Percentiles rank a stretch among this genome's conserved stretches.
Evolutionary conservation across 805 yeast species (phyloP).

Genomic region (Nakazawaea laoshanensis): DNA sequence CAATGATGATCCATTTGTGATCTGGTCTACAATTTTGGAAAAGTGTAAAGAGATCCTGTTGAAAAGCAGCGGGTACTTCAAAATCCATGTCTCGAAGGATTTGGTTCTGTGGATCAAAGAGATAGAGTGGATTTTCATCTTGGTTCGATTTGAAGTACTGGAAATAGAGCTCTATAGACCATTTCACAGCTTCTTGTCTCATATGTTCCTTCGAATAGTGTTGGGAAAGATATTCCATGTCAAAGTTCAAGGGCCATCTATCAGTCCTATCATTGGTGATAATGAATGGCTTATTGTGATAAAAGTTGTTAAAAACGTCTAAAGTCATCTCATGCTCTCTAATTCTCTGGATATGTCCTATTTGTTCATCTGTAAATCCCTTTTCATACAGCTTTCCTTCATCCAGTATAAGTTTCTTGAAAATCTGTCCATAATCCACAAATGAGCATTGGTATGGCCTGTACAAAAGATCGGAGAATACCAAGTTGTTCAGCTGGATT

Average conservation of each 20-base stretch:
- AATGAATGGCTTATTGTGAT: slow-evolving; percentile 59
- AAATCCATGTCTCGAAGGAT: slow-evolving; percentile 60
- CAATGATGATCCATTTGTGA: slow-evolving; percentile 86
- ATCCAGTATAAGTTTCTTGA: slow-evolving; percentile 37
- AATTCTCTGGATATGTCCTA: slow-evolving; percentile 42
- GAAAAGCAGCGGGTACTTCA: slow-evolving; percentile 42
- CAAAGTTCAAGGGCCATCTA: slow-evolving; percentile 51
- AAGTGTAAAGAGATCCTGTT: slow-evolving; percentile 53
- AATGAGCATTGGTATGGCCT: slow-evolving; percentile 80
- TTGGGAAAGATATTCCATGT: slow-evolving; percentile 27
- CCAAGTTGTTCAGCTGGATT: slow-evolving; percentile 34
- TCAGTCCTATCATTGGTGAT: slow-evolving; percentile 22
- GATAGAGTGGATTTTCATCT: slow-evolving; percentile 81
- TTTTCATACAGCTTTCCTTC: slow-evolving; percentile 25
- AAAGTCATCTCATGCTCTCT: slow-evolving; percentile 32
- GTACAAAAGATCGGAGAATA: slow-evolving; percentile 73
- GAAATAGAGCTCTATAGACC: slow-evolving; percentile 59
- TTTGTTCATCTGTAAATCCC: slow-evolving; percentile 11
- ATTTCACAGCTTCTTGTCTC: slow-evolving; percentile 79
- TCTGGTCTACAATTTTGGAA: slow-evolving; percentile 68
- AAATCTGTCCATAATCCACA: slow-evolving; percentile 45
- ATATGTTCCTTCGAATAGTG: slow-evolving; percentile 57
- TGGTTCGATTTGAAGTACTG: slow-evolving; percentile 51
- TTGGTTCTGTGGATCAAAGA: slow-evolving; percentile 73
- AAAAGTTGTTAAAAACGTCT: slow-evolving; percentile 31